A percentile compares a stretch with the other conserved stretches of the same genome.
Conservation (phyloP, 1,284 basidiomycete genomes). For the Ustanciosporium gigantosporum region DNA sequence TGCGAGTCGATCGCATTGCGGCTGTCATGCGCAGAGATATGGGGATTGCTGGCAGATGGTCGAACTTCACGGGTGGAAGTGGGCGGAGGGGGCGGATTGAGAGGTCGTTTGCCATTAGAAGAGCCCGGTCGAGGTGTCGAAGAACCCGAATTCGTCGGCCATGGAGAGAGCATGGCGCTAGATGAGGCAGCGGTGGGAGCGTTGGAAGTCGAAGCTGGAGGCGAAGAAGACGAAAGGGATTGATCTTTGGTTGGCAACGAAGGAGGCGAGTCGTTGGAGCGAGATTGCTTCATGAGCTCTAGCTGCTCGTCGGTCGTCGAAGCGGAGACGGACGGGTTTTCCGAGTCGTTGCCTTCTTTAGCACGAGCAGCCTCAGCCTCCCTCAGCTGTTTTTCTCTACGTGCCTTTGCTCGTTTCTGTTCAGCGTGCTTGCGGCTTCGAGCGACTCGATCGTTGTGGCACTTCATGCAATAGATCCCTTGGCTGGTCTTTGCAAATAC, state of each 20-base stretch:
- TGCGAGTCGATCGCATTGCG: background rate
- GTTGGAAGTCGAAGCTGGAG: background rate
- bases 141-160: slow-evolving; percentile 1
- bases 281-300: slow-evolving; percentile 4
- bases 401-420: slow-evolving; percentile 62
- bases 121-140: slow-evolving; percentile 11
- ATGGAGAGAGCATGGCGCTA: slow-evolving; percentile 18
- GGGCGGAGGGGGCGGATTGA: slow-evolving; percentile 38
- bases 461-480: slow-evolving; percentile 97
- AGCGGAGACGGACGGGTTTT: no score
- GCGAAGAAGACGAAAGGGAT: background rate
- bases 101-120: slow-evolving; percentile 23
- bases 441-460: slow-evolving; percentile 94
- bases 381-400: slow-evolving; percentile 30
- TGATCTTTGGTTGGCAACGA: background rate
- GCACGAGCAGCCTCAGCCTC: slow-evolving; percentile 16
- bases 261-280: slow-evolving; percentile 11
- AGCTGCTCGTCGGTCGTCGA: background rate
- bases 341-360: no score
- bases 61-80: background rate
- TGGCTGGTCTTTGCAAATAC: slow-evolving; percentile 98
- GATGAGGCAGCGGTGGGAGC: background rate
- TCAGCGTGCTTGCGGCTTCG: slow-evolving; percentile 86
- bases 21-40: no score
- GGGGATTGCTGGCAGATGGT: no score